Evolutionary conservation across 306 rosid genomes (phyloP), one percentile per base, ranked within the genome.

Genomic region (Hippophae tibetana): DNA sequence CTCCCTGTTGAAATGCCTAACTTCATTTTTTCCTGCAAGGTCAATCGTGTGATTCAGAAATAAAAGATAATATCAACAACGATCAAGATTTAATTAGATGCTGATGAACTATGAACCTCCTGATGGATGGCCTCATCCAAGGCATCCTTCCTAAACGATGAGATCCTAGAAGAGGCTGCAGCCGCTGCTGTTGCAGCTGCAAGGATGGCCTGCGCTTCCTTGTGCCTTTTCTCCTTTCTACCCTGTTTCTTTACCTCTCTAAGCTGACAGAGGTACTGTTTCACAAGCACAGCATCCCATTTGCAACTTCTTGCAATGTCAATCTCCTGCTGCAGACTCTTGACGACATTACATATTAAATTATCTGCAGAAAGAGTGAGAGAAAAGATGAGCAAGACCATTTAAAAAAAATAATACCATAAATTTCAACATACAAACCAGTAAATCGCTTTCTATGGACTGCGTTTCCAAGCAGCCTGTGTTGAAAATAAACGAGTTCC

Each of bases 171-270:
- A 51, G 99, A 93, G 54, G 95, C 86, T 3, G 99, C 97, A 1
- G 97, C 97, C 11, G 97, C 99, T 61, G 99, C 97, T 55, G 99
- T 86, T 57, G 99, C 99, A 64, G 99, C 99, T 66, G 97, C 99
- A 66, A 93, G 77, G 14, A 93, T 95, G 14, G 97, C 99, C 68
- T 88, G 99, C 13, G 99, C 99, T 79, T 93, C 99, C 81, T 84
- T 88, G 68, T 88, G 94, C 73, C 84, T 83, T 72, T 77, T 88
- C 69, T 93, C 99, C 77, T 88, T 93, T 69, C 96, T 84, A 48
- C 99, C 99, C 69, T 69, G 99, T 77, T 93, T 93, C 78, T 86
- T 93, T 45, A 94, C 99, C 81, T 93, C 99, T 78, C 80, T 80
- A 72, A 84, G 94, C 74, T 79, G 80, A 58, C 79, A 70, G 61